phyloP scores from a whole-genome alignment of 495 filamentous ascomycete species.

The Aspergillus leporis region DNA sequence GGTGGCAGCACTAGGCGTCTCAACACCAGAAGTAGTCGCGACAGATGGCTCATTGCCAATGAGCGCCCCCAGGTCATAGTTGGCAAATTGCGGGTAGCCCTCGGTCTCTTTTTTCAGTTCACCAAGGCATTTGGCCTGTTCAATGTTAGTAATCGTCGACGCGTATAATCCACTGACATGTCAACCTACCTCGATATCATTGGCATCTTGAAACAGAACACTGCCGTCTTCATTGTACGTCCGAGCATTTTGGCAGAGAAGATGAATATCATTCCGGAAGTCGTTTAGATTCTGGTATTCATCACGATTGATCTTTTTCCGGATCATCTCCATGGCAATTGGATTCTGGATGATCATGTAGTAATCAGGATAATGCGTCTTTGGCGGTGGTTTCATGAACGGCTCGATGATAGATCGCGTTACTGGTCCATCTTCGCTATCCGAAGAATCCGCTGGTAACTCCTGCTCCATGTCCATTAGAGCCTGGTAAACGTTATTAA shows the following conservation, averaged over 20 bases:
- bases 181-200: conserved; percentile 80
- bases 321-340: conserved; percentile 91
- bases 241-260: conserved; percentile 86
- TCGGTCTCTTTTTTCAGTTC: conserved; percentile 70
- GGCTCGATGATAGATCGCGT: conserved; percentile 86
- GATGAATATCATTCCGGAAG: conserved; percentile 77
- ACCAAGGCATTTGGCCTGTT: conserved; percentile 64
- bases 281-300: conserved; percentile 81
- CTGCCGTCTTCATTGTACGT: conserved; percentile 96
- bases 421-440: conserved; percentile 59
- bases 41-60: conserved; percentile 62
- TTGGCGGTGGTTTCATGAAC: conserved; percentile 89
- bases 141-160: conserved; percentile 27
- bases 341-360: conserved; percentile 89
- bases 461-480: conserved; percentile 75
- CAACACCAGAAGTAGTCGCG: conserved; percentile 63
- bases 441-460: conserved; percentile 57
- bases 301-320: conserved; percentile 89
- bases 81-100: conserved; percentile 69
- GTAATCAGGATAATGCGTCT: conserved; percentile 85
- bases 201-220: conserved; percentile 86
- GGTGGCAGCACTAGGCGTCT: conserved; percentile 65
- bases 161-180: conserved; percentile 3
- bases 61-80: conserved; percentile 53
- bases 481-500: conserved; percentile 72